Evolutionary conservation across 208 protist species (phyloP).

Genomic region (Crithidia bombi): DNA sequence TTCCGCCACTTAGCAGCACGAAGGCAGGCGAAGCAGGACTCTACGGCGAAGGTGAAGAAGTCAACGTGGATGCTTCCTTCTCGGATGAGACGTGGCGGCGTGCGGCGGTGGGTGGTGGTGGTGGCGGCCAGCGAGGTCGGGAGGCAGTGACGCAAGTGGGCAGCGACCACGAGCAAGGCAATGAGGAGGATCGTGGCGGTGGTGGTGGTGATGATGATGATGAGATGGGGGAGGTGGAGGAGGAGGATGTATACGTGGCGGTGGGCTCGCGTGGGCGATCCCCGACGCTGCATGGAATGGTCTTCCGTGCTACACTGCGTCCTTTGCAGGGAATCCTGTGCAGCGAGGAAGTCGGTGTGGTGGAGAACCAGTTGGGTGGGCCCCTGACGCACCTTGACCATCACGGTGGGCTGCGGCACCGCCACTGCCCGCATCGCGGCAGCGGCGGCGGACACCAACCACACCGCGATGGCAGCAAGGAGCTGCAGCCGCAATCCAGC

Average conservation of each 20-base stretch:
- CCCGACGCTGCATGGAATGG: slow-evolving; percentile 4
- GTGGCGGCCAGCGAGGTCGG: background rate
- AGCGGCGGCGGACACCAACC: background rate
- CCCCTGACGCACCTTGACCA: background rate
- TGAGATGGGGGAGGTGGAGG: background rate
- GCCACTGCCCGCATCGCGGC: background rate
- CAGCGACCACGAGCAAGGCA: background rate
- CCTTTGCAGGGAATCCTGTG: slow-evolving; percentile 36
- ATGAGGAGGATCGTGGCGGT: no score
- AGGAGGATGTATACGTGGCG: background rate
- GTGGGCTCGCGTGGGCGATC: background rate
- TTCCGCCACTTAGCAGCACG: background rate
- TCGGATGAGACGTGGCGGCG: background rate
- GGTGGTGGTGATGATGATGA: background rate
- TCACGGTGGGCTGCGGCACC: background rate
- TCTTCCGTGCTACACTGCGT: slow-evolving; percentile 40
- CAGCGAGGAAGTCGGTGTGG: slow-evolving; percentile 37
- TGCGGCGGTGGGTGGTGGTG: background rate
- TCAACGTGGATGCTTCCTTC: slow-evolving; percentile 11
- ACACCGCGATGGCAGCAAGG: background rate
- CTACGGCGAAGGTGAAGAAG: slow-evolving; percentile 9
- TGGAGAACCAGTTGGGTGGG: slow-evolving; percentile 31
- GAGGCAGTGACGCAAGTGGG: background rate
- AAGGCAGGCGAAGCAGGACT: background rate
- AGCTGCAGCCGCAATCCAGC: background rate